Evolutionary conservation across 2,329 filamentous ascomycete genomes (phyloP).

Genomic region (Aspergillus quadricinctus): DNA sequence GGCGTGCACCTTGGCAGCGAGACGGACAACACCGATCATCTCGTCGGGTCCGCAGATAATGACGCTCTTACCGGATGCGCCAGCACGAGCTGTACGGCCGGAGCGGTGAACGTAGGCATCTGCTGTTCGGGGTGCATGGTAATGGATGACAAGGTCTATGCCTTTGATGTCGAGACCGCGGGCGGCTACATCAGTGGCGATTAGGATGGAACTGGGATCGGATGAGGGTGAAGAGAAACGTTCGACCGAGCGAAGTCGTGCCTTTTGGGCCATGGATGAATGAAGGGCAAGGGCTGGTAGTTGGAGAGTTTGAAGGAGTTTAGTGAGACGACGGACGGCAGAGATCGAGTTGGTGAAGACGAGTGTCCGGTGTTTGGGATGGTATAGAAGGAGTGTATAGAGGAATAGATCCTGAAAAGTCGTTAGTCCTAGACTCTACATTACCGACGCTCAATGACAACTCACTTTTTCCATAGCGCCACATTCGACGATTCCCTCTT

Average conservation of each 20-base stretch:
- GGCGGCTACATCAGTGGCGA: slow-evolving; percentile 91
- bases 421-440: slow-evolving; percentile 1
- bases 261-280: slow-evolving; percentile 94
- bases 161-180: slow-evolving; percentile 88
- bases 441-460: neutral
- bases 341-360: slow-evolving; percentile 97
- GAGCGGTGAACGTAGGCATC: slow-evolving; percentile 95
- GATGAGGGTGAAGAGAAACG: slow-evolving; percentile 65
- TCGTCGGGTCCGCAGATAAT: slow-evolving; percentile 90
- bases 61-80: slow-evolving; percentile 72
- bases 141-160: slow-evolving; percentile 88
- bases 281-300: slow-evolving; percentile 75
- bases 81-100: slow-evolving; percentile 84
- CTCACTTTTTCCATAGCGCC: slow-evolving; percentile 83
- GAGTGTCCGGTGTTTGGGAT: slow-evolving; percentile 74
- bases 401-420: slow-evolving; percentile 73
- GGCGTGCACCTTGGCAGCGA: slow-evolving; percentile 84
- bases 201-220: slow-evolving; percentile 62
- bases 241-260: slow-evolving; percentile 86
- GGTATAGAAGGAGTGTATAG: slow-evolving; percentile 79
- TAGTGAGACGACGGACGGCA: slow-evolving; percentile 78
- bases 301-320: slow-evolving; percentile 77
- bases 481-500: slow-evolving; percentile 89
- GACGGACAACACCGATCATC: slow-evolving; percentile 73
- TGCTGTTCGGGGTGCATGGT: slow-evolving; percentile 86